phyloP scores from a whole-genome alignment of 2,329 filamentous ascomycete genomes.

The Salinomyces thailandicus region DNA sequence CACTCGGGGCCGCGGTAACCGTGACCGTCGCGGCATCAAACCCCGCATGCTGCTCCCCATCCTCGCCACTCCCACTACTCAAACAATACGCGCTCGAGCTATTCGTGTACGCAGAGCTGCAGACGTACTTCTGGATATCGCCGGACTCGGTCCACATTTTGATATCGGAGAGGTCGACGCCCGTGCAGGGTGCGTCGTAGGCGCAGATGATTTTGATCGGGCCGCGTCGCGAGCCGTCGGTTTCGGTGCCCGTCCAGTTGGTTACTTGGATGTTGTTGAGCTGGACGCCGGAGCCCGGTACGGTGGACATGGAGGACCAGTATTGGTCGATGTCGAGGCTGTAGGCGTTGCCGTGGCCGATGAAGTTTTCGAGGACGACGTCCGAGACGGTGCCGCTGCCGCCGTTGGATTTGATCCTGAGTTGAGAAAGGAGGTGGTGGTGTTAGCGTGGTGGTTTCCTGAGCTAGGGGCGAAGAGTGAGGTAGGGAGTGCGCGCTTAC shows the following conservation, averaged over 20 bases:
- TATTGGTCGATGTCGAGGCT: constrained; percentile 45
- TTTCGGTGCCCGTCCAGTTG: constrained; percentile 47
- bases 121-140: constrained; percentile 32
- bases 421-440: too few relatives aligned
- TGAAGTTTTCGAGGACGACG: constrained; percentile 46
- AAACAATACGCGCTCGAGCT: constrained; percentile 34
- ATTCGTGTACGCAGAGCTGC: constrained; percentile 20
- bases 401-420: constrained; percentile 46
- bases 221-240: constrained; percentile 40
- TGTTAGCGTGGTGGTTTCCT: neutral
- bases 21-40: constrained; percentile 29
- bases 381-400: constrained; percentile 45
- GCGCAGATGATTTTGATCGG: constrained; percentile 46
- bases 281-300: constrained; percentile 41
- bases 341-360: constrained; percentile 51
- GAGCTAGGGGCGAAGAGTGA: too few relatives aligned
- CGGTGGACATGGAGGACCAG: constrained; percentile 37
- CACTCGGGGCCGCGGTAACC: constrained; percentile 27
- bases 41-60: too few relatives aligned
- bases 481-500: too few relatives aligned
- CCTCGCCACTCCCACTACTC: constrained; percentile 23
- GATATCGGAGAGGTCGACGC: constrained; percentile 42
- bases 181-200: constrained; percentile 41
- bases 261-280: constrained; percentile 44
- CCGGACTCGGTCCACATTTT: constrained; percentile 44